Evolutionary conservation across 1,139 yeast species (phyloP).

Genomic region (Candida frijolesensis): DNA sequence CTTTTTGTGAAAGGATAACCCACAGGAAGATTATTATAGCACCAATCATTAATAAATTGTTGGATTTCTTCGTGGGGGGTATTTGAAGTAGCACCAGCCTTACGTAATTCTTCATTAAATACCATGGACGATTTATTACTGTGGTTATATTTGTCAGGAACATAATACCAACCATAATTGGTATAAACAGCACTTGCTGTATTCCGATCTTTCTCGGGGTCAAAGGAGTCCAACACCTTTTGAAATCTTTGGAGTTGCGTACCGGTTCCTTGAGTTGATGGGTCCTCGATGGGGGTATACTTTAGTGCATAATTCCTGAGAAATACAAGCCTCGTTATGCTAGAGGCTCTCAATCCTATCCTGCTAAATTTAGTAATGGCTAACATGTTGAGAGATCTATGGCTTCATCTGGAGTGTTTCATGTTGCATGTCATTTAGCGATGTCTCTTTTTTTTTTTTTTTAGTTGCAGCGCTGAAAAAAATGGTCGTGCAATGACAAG

Average conservation of each 20-base stretch:
- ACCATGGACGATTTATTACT: constrained; percentile 16
- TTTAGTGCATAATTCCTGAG: neutral
- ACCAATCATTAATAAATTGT: constrained; percentile 8
- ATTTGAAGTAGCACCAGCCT: neutral
- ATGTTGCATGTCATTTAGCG: no score
- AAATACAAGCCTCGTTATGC: neutral
- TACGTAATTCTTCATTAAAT: constrained; percentile 9
- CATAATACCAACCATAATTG: constrained; percentile 35
- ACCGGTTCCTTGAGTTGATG: neutral
- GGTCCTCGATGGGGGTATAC: neutral
- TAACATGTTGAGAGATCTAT: neutral
- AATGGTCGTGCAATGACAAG: no score
- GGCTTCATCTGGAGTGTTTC: no score
- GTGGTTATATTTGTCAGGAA: constrained; percentile 21
- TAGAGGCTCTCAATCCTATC: neutral
- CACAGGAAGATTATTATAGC: neutral
- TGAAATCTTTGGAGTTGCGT: neutral
- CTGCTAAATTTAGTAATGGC: neutral
- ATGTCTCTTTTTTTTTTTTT: no score
- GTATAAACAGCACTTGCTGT: constrained; percentile 25
- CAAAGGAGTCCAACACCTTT: neutral
- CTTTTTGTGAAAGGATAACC: neutral
- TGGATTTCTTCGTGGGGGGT: constrained; percentile 10
- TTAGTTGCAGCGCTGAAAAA: no score
- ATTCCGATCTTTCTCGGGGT: constrained; percentile 17